Base-by-base conservation (phyloP, 768 basidiomycete genomes). In the Amanita pseudoporphyria region DNA sequence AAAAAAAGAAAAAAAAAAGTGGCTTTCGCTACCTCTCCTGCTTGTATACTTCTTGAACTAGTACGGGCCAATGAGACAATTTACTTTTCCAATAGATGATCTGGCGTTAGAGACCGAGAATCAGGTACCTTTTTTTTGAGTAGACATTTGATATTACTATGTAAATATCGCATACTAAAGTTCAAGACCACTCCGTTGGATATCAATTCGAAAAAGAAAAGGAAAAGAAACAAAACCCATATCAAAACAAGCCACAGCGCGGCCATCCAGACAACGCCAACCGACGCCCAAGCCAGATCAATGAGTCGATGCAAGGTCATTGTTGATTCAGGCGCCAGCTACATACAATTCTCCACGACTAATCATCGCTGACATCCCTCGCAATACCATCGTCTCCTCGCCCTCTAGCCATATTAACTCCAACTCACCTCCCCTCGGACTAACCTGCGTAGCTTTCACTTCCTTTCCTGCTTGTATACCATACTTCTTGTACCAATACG, bases 361-460 rank as follows among this genome's bases (percentile, higher is more conserved):
- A 6, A 35, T 18, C 16, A 35, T 18, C 3, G 33, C n/a, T n/a
- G 19, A 14, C 22, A 14, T 9, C 18, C 45, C 33, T 18, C 19
- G n/a, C 18, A 46, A 10, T 6, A 21, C 21, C 45, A 36, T 21
- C n/a, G 14, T 36, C 13, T 56, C 58, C n/a, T 53, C 60, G 12
- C 61, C 60, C 36, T 67, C 54, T 5, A 71, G 59, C 61, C 66
- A 74, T 2, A 62, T 51, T 18, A 78, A 54, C 30, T 60, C 67
- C 41, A 79, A 48, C 19, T 70, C 62, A 1, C 77, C 79, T 9
- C 75, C 74, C 37, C 79, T 62, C 3, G 58, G 54, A 57, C 79
- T 79, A 18, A 79, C 77, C 56, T 78, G 74, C 52, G 60, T 73
- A 5, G 75, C 74, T n/a, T 56, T 55, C 24, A 74, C 64, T 48